Evolutionary conservation across 352 stramenopile genomes (phyloP).

Genomic region (Globisporangium lucens): DNA sequence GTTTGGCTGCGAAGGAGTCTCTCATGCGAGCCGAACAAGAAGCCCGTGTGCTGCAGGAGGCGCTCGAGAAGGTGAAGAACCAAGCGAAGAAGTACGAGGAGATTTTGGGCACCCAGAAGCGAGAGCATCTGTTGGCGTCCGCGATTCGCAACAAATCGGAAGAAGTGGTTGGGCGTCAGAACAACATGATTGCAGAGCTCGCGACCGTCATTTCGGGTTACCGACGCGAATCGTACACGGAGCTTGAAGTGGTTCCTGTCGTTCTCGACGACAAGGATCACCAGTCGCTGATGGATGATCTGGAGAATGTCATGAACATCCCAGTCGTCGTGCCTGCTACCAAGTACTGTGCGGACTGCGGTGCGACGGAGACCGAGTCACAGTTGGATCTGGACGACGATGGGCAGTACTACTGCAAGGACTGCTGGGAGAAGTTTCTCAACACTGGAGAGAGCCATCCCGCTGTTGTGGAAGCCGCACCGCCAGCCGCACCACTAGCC

Average conservation of each 20-base stretch:
- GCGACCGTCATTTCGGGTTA: conserved; percentile 66
- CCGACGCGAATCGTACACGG: conserved; percentile 72
- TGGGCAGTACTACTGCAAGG: conserved; percentile 85
- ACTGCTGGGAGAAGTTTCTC: conserved; percentile 86
- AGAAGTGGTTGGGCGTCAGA: conserved; percentile 75
- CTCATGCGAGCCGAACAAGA: conserved; percentile 67
- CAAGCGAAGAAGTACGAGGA: conserved; percentile 87
- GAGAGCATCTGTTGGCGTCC: conserved; percentile 60
- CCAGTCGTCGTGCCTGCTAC: conserved; percentile 65
- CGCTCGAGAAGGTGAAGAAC: conserved; percentile 78
- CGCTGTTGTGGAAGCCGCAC: conserved; percentile 6
- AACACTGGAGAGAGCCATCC: conserved; percentile 31
- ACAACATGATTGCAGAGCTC: conserved; percentile 80
- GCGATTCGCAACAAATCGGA: conserved; percentile 72
- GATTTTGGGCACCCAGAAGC: conserved; percentile 67
- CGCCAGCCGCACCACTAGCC: not conserved
- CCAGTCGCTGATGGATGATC: conserved; percentile 68
- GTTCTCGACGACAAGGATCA: conserved; percentile 59
- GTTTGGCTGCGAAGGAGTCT: conserved; percentile 59
- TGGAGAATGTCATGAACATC: conserved; percentile 81
- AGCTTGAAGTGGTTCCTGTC: conserved; percentile 63
- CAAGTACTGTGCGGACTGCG: conserved; percentile 82
- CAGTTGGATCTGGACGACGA: conserved; percentile 81
- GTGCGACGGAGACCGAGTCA: conserved; percentile 68
- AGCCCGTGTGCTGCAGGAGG: conserved; percentile 72